These are phyloP conservation scores for Luzula sylvatica DNA, from an alignment of 176 grass and related monocot species.

Conservation along the genomic window DNA sequence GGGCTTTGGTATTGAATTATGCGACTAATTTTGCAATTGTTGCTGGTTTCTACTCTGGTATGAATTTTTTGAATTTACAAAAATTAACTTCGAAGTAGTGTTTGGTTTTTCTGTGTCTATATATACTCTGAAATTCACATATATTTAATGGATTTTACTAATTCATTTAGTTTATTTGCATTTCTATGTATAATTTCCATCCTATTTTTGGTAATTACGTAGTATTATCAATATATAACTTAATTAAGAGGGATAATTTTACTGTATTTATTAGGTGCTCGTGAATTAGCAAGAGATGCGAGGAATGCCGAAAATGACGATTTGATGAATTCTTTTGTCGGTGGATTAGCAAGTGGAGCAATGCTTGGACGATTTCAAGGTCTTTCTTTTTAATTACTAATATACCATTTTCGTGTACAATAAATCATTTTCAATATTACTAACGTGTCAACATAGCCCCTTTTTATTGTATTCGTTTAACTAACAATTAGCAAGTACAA, in stretches of 20 bases:
- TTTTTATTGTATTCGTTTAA: neutral
- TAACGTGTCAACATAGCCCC: no score
- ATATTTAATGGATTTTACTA: neutral
- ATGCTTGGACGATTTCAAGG: conserved; percentile 90
- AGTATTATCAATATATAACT: no score
- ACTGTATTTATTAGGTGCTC: conserved; percentile 32
- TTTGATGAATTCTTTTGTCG: conserved; percentile 71
- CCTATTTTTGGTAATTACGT: no score
- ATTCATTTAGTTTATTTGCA: no score
- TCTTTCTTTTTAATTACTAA: conserved; percentile 13
- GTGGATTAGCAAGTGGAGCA: conserved; percentile 79
- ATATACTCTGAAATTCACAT: neutral
- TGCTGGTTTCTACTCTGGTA: conserved; percentile 69
- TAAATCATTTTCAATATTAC: no score
- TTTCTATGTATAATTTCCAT: no score
- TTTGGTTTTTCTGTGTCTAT: neutral
- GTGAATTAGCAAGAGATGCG: conserved; percentile 93
- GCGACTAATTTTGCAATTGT: conserved; percentile 53
- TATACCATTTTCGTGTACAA: no score
- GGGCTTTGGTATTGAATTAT: conserved; percentile 40
- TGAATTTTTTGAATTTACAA: conserved; percentile 5
- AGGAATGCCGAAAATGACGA: conserved; percentile 60
- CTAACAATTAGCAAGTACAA: no score
- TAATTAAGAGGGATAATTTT: no score
- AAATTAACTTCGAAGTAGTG: neutral